These are phyloP conservation scores for Diplodia scrobiculata DNA, from an alignment of 2,329 filamentous ascomycete genomes.

Conservation along the genomic window DNA sequence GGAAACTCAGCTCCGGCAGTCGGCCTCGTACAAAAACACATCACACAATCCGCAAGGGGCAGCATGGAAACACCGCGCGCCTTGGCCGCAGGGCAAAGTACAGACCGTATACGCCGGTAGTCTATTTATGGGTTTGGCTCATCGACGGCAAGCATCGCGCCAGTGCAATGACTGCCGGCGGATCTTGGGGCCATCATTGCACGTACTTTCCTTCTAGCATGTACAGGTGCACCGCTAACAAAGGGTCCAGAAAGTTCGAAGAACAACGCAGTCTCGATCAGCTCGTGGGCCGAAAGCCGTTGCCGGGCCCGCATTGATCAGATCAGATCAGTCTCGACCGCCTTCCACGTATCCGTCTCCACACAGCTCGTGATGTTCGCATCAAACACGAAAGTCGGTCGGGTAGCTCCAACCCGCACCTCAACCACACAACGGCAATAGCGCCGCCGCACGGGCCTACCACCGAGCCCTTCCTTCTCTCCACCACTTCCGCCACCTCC, in stretches of 20 bases:
- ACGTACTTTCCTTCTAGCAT: not conserved
- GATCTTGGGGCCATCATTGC: not conserved
- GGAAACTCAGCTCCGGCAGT: not conserved
- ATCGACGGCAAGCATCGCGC: not conserved
- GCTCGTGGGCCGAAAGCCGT: slow-evolving; percentile 1
- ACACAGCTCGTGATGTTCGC: slow-evolving; percentile 47
- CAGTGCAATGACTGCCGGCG: not conserved
- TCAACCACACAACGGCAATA: slow-evolving; percentile 43
- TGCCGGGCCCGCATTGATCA: slow-evolving; percentile 42
- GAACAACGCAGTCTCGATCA: not conserved
- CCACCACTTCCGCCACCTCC: slow-evolving; percentile 29
- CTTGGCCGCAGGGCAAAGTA: not conserved
- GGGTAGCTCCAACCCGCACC: slow-evolving; percentile 43
- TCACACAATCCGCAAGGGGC: not conserved
- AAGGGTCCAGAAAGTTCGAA: not conserved
- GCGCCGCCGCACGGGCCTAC: not conserved
- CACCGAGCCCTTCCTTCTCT: not conserved
- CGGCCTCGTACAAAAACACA: not conserved
- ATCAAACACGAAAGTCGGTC: slow-evolving; percentile 51
- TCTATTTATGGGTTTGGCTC: not conserved
- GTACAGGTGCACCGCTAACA: not conserved
- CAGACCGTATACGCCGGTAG: not conserved
- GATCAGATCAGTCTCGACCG: slow-evolving; percentile 49
- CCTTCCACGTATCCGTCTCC: slow-evolving; percentile 50
- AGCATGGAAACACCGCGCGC: not conserved